Conservation (phyloP, 2,329 filamentous ascomycete species). For the Pseudogymnoascus sp. region DNA sequence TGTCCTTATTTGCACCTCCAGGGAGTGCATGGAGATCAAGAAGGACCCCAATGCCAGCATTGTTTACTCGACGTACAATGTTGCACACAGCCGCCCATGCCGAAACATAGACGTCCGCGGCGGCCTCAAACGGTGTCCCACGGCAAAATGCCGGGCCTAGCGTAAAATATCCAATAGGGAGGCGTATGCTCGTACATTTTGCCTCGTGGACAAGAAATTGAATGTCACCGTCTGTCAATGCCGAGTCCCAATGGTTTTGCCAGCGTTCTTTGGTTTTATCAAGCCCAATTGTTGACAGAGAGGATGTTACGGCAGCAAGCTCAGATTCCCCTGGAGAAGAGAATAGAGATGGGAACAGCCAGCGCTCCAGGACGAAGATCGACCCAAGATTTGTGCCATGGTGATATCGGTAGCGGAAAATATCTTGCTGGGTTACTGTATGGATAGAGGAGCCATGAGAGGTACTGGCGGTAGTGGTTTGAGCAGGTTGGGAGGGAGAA, state of each 20-base stretch:
- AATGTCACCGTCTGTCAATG: constrained; percentile 42
- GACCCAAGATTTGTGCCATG: constrained; percentile 51
- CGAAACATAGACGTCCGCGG: constrained; percentile 39
- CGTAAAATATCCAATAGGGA: constrained; percentile 53
- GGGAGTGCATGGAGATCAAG: constrained; percentile 51
- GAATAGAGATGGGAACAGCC: constrained; percentile 45
- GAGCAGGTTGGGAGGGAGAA: constrained; percentile 11
- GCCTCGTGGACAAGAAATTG: constrained; percentile 43
- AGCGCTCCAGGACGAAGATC: constrained; percentile 52
- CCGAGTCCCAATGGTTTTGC: constrained; percentile 44
- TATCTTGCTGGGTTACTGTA: constrained; percentile 28
- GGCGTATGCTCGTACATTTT: constrained; percentile 46
- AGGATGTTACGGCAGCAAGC: constrained; percentile 41
- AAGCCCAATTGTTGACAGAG: constrained; percentile 37
- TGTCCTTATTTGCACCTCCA: constrained; percentile 47
- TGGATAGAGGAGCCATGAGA: constrained; percentile 26
- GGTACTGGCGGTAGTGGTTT: background rate
- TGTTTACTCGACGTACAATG: constrained; percentile 37
- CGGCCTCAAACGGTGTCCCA: constrained; percentile 42
- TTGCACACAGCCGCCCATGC: constrained; percentile 44
- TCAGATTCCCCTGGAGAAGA: constrained; percentile 38
- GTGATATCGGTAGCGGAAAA: constrained; percentile 49
- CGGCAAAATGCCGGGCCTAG: constrained; percentile 42
- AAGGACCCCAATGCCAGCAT: constrained; percentile 45
- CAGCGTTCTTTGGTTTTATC: constrained; percentile 41